Conservation (phyloP, 2,329 filamentous ascomycete species). For the Ilyonectria mors-panacis region DNA sequence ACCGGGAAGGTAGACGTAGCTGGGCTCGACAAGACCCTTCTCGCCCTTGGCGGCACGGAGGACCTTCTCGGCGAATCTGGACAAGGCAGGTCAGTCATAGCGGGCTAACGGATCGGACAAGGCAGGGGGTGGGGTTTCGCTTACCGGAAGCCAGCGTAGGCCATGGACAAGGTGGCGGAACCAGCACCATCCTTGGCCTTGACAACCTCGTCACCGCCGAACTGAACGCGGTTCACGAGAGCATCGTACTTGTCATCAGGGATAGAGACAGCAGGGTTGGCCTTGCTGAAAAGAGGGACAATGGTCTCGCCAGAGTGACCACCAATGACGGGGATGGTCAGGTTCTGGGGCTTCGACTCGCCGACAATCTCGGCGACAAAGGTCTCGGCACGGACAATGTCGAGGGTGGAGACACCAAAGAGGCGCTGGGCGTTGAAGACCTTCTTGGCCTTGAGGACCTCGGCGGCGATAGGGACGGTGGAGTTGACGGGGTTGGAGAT, state of each 20-base stretch:
- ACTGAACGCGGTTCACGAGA: constrained; percentile 95
- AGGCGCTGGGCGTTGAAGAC: constrained; percentile 97
- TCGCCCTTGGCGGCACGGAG: constrained; percentile 90
- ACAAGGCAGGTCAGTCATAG: constrained; percentile 29
- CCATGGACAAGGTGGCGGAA: constrained; percentile 94
- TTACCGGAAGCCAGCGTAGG: constrained; percentile 93
- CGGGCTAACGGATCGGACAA: neutral
- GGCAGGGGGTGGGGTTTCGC: constrained; percentile 42
- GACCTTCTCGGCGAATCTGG: constrained; percentile 92
- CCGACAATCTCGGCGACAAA: constrained; percentile 91
- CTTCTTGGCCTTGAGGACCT: constrained; percentile 93
- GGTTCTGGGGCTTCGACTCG: constrained; percentile 84
- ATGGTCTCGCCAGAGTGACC: constrained; percentile 99
- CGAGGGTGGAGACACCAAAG: constrained; percentile 98
- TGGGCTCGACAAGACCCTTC: constrained; percentile 94
- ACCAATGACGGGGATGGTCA: constrained; percentile 92
- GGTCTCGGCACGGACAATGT: constrained; percentile 97
- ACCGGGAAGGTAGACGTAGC: constrained; percentile 95
- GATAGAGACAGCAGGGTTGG: constrained; percentile 83
- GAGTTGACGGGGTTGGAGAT: constrained; percentile 99
- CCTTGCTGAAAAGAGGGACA: constrained; percentile 95
- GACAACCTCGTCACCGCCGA: constrained; percentile 97
- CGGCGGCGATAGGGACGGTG: constrained; percentile 96
- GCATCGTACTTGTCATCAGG: constrained; percentile 91
- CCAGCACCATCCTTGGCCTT: constrained; percentile 94